Evolutionary conservation across 352 stramenopile genomes (phyloP), one percentile per base, ranked within the genome.

Genomic region (Blastocystis sp.): DNA sequence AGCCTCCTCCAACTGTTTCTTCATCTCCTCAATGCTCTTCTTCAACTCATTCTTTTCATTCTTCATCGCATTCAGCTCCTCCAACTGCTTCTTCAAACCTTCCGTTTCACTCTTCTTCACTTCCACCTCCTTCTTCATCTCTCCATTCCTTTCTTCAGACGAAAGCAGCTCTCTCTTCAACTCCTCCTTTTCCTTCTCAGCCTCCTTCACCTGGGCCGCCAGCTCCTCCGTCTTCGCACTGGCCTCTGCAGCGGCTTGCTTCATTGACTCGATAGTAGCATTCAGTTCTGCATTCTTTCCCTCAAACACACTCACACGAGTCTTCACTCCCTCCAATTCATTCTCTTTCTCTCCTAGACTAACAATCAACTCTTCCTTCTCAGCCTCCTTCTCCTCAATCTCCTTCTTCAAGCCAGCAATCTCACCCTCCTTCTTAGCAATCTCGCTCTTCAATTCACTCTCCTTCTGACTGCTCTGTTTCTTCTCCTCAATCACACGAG

Each of bases 171-270:
- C n/a, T n/a, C n/a, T 38, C 45, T 28, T 21, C 14, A 65, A 7
- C 41, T 81, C 52, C 38, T 14, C 48, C 40, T 67, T 64, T 38
- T 53, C 66, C 66, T 77, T 14, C 71, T 66, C 23, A 0, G 34
- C n/a, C n/a, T 81, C 23, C 28, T 64, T 40, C 45, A 56, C 23
- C 52, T 53, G 9, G 5, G 19, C 52, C 10, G 52, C 34, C 17
- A 66, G 43, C 2, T 81, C 66, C 10, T 41, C 7, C 2, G 5
- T 17, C 34, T 48, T 17, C 43, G 23, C 34, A n/a, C 48, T 71
- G 3, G 23, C 64, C 23, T 71, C 64, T 1, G 34, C 64, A 4
- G 48, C 23, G 1, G 64, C 17, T 0, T 71, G 40, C 64, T 71
- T 40, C 17, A 40, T 43, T 41, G 23, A 2, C 45, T 81, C 23